Conservation (phyloP, 768 basidiomycete species). For the Boletus huronensis region DNA sequence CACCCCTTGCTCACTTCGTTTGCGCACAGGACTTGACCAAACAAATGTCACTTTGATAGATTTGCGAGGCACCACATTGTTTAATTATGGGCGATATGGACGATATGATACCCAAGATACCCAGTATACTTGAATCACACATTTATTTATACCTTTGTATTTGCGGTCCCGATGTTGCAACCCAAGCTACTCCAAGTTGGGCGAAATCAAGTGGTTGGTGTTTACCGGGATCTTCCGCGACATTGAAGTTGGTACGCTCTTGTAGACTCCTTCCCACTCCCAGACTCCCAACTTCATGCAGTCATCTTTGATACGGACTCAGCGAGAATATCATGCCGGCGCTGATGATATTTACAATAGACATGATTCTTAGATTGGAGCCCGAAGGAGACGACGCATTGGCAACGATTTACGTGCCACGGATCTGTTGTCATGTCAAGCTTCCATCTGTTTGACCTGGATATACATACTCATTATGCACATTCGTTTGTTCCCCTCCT, state of each 20-base stretch:
- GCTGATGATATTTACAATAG: background rate
- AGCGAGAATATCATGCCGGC: background rate
- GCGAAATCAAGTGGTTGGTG: too few species aligned
- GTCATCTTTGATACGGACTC: background rate
- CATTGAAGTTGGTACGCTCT: background rate
- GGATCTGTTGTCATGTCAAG: too few species aligned
- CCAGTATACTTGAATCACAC: background rate
- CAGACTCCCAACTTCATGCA: background rate
- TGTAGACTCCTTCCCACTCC: background rate
- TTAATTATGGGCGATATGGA: background rate
- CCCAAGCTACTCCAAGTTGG: too few species aligned
- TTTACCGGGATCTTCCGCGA: background rate
- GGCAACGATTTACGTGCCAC: too few species aligned
- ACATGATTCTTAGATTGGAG: background rate
- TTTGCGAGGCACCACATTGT: background rate
- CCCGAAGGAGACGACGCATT: too few species aligned
- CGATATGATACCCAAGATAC: conserved; percentile 3
- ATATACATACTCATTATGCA: background rate
- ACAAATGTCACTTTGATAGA: conserved; percentile 7
- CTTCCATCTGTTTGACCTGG: too few species aligned
- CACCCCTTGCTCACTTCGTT: background rate
- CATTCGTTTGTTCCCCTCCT: background rate
- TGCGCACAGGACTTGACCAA: conserved; percentile 16
- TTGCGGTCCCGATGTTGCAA: background rate
- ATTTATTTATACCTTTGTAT: background rate